phyloP scores from a whole-genome alignment of 805 yeast genomes.

The Lachancea sp. region DNA sequence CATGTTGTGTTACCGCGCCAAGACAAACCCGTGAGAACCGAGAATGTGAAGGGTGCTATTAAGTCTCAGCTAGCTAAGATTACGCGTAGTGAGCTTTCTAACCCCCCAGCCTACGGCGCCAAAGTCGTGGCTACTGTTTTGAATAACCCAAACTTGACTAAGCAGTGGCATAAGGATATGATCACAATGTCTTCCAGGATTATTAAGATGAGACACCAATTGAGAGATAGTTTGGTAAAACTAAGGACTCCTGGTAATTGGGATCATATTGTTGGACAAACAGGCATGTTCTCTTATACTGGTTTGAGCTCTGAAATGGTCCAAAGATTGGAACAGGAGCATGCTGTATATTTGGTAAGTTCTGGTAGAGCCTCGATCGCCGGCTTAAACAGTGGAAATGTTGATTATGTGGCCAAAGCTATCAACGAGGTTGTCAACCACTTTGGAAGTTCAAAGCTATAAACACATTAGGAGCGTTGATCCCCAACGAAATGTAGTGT shows the following conservation, averaged over 20 bases:
- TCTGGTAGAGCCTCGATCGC: constrained; percentile 93
- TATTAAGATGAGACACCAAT: constrained; percentile 62
- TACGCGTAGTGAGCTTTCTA: constrained; percentile 80
- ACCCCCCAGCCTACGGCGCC: constrained; percentile 95
- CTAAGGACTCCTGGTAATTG: constrained; percentile 83
- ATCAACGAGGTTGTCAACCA: constrained; percentile 67
- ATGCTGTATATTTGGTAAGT: constrained; percentile 72
- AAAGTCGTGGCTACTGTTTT: constrained; percentile 77
- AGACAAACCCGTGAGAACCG: constrained; percentile 26
- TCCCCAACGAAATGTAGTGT: too few relatives aligned
- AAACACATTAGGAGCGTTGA: not conserved
- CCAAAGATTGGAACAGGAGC: constrained; percentile 63
- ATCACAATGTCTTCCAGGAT: constrained; percentile 84
- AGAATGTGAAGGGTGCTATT: constrained; percentile 48
- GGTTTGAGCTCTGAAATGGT: constrained; percentile 78
- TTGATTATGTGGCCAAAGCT: constrained; percentile 70
- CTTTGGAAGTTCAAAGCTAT: constrained; percentile 31
- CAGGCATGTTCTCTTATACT: constrained; percentile 96
- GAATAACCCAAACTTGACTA: constrained; percentile 55
- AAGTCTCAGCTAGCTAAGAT: constrained; percentile 68
- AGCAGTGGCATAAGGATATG: constrained; percentile 81
- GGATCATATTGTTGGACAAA: constrained; percentile 85
- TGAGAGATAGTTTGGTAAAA: constrained; percentile 53
- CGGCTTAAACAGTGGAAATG: constrained; percentile 77
- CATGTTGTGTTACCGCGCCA: constrained; percentile 57